A percentile compares a stretch with the other conserved stretches of the same genome.
These are phyloP conservation scores for Cercophora newfieldiana DNA, from an alignment of 495 filamentous ascomycete species.

Conservation along the genomic window DNA sequence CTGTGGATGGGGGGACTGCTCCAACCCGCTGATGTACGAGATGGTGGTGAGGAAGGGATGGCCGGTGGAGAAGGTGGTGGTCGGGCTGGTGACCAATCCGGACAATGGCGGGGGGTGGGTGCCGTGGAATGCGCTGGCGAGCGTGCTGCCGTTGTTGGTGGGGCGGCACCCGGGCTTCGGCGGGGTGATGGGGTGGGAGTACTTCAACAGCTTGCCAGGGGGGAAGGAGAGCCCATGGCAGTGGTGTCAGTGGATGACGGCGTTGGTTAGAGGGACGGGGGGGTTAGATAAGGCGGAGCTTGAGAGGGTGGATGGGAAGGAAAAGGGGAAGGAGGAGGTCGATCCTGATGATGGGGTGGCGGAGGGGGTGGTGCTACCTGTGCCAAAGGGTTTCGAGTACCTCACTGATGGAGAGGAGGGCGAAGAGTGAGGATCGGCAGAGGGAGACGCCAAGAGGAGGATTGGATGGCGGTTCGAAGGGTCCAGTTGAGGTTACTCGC, in stretches of 20 bases:
- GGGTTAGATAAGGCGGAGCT: neutral
- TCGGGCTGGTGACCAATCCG: conserved; percentile 76
- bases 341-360: conserved; percentile 18
- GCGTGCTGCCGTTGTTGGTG: conserved; percentile 39
- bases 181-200: conserved; percentile 88
- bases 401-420: conserved; percentile 28
- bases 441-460: neutral
- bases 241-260: conserved; percentile 7
- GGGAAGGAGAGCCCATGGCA: conserved; percentile 49
- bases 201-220: conserved; percentile 71
- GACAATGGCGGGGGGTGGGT: conserved; percentile 61
- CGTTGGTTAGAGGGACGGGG: neutral
- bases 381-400: conserved; percentile 33
- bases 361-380: conserved; percentile 12
- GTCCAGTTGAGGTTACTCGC: neutral
- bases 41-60: conserved; percentile 75
- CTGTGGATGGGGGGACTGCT: conserved; percentile 70
- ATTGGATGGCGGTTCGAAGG: neutral
- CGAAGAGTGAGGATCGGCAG: conserved; percentile 8
- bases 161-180: conserved; percentile 56
- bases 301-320: neutral
- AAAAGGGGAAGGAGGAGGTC: conserved; percentile 2
- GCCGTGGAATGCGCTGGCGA: conserved; percentile 33
- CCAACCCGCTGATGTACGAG: conserved; percentile 61
- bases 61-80: conserved; percentile 66